phyloP scores from a whole-genome alignment of 2,329 filamentous ascomycete species.

The Arthrobotrys sphaeroides region DNA sequence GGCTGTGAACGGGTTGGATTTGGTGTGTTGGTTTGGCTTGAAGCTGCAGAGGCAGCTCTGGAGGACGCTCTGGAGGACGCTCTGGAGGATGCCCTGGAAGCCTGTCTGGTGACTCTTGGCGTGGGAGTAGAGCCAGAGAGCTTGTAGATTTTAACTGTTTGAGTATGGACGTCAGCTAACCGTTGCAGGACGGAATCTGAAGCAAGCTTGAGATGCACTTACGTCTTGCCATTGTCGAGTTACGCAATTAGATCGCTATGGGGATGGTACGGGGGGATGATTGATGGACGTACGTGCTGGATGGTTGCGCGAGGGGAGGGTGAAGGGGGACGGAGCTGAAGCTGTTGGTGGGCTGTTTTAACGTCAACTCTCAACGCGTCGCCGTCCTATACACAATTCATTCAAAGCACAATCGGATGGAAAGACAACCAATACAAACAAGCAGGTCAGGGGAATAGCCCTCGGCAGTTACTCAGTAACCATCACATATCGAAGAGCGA shows the following conservation, averaged over 20 bases:
- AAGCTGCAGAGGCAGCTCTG: conserved; percentile 17
- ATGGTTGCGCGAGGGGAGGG: not conserved
- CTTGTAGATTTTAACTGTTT: too few relatives aligned
- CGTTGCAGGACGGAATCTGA: too few relatives aligned
- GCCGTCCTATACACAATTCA: not conserved
- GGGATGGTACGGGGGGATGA: not conserved
- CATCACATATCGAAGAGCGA: not conserved
- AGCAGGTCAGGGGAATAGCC: not conserved
- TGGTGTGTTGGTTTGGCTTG: conserved; percentile 8
- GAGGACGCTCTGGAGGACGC: conserved; percentile 20
- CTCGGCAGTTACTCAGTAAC: too few relatives aligned
- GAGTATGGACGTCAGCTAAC: too few relatives aligned
- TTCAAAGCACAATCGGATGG: not conserved
- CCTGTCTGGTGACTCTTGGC: too few relatives aligned
- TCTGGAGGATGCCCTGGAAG: not conserved
- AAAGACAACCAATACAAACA: not conserved
- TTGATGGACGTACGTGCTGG: too few relatives aligned
- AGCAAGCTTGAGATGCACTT: not conserved
- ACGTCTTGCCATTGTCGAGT: not conserved
- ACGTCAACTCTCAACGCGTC: not conserved
- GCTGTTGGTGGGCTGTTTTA: not conserved
- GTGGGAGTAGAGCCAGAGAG: too few relatives aligned
- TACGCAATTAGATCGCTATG: not conserved
- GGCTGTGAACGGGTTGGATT: conserved; percentile 10
- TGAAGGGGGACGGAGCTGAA: not conserved